phyloP scores from a whole-genome alignment of 495 filamentous ascomycete species.

The Hypoxylon lenormandii region DNA sequence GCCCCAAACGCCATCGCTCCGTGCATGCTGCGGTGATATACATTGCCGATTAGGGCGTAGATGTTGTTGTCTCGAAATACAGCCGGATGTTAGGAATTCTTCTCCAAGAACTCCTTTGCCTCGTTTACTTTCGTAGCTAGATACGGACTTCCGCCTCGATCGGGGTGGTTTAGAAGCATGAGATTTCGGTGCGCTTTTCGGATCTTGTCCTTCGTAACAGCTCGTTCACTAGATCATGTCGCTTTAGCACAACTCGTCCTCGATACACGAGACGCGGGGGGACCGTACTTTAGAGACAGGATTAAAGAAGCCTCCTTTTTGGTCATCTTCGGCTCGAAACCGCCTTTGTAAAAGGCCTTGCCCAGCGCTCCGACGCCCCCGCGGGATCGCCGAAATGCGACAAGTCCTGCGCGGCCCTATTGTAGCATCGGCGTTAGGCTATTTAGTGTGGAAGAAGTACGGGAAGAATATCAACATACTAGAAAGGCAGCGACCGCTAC shows the following conservation, averaged over 20 bases:
- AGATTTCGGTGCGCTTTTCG: conserved; percentile 95
- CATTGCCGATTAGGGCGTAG: conserved; percentile 4
- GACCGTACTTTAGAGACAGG: conserved; percentile 84
- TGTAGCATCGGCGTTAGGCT: not conserved
- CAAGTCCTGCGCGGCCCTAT: conserved; percentile 89
- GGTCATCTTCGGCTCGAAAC: conserved; percentile 95
- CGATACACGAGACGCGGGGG: too few species aligned
- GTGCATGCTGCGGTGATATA: conserved; percentile 48
- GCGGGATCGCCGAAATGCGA: conserved; percentile 84
- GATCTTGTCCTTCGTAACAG: conserved; percentile 87
- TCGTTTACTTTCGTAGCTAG: conserved; percentile 97
- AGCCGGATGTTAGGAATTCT: conserved; percentile 56
- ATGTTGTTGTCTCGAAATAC: not conserved
- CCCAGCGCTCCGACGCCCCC: conserved; percentile 82
- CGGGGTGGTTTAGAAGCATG: conserved; percentile 98
- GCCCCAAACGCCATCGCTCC: conserved; percentile 51
- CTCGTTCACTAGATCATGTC: conserved; percentile 73
- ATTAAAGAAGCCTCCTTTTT: conserved; percentile 90
- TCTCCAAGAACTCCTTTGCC: conserved; percentile 95
- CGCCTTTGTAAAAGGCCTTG: conserved; percentile 94
- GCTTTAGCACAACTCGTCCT: conserved; percentile 14
- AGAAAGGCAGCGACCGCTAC: conserved; percentile 80
- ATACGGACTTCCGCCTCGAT: conserved; percentile 96
- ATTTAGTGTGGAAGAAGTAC: not conserved
- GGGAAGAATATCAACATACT: conserved; percentile 59